Evolutionary conservation across 202 grass and related monocot species (phyloP).

Genomic region (Eragrostis tef): DNA sequence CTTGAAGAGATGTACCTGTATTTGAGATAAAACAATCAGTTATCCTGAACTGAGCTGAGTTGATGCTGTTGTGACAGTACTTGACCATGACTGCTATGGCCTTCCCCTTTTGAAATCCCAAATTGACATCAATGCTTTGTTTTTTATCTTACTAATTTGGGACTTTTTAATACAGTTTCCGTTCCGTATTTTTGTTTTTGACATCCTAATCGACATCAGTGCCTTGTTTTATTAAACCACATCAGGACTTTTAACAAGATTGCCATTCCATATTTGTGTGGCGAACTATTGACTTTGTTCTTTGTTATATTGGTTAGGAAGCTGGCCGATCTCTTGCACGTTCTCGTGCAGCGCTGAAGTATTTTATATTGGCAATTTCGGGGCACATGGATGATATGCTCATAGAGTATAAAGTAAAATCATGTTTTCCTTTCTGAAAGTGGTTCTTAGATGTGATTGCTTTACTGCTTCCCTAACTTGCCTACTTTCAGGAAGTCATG

Average conservation of each 20-base stretch:
- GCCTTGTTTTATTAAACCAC: conserved; percentile 40
- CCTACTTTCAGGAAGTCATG: conserved; percentile 76
- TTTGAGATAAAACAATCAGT: conserved; percentile 31
- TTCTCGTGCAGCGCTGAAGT: conserved; percentile 85
- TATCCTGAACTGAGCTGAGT: conserved; percentile 27
- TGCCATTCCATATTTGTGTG: conserved; percentile 34
- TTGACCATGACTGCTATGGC: conserved; percentile 18
- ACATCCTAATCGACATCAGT: not conserved
- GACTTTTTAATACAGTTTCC: conserved; percentile 8
- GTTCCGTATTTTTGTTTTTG: conserved; percentile 28
- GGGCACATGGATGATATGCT: conserved; percentile 92
- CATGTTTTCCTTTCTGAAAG: conserved; percentile 42
- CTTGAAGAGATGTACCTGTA: conserved; percentile 30
- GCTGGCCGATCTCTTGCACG: conserved; percentile 60
- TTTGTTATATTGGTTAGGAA: conserved; percentile 59
- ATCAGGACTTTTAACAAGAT: not conserved
- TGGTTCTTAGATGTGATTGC: not conserved
- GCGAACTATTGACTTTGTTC: conserved; percentile 32
- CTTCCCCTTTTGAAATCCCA: conserved; percentile 27
- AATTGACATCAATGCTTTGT: conserved; percentile 29
- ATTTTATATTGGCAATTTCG: conserved; percentile 84
- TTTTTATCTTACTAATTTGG: conserved; percentile 37
- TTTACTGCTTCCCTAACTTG: conserved; percentile 47
- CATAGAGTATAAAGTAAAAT: conserved; percentile 76
- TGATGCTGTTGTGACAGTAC: no score